These are phyloP conservation scores for Achlya hypogyna DNA, from an alignment of 352 stramenopile genomes.

Conservation along the genomic window DNA sequence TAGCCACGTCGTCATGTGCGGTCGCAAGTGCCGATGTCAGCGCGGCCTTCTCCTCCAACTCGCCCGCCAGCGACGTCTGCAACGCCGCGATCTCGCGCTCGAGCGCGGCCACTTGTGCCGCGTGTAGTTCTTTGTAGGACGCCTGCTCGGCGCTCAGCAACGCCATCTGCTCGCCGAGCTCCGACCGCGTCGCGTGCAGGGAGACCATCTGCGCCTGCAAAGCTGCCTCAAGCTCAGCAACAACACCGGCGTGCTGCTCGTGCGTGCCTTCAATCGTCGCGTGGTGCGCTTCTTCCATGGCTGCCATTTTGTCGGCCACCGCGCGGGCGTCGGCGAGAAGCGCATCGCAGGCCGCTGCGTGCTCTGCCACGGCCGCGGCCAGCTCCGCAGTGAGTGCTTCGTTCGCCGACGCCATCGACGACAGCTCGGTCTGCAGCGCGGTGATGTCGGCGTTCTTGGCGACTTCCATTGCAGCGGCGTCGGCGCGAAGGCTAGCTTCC, in stretches of 20 bases:
- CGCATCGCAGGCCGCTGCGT: neutral
- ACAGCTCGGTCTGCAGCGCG: neutral
- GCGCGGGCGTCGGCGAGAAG: neutral
- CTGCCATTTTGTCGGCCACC: neutral
- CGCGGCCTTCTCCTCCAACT: neutral
- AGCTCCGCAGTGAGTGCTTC: neutral
- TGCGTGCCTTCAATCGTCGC: neutral
- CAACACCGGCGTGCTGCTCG: neutral
- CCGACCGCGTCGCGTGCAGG: neutral
- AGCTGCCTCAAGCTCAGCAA: neutral
- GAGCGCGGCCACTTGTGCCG: neutral
- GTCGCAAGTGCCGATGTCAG: neutral
- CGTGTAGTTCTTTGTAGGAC: slow-evolving; percentile 2
- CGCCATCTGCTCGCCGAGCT: neutral
- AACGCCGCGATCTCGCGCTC: neutral
- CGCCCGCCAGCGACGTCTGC: neutral
- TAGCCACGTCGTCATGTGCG: neutral
- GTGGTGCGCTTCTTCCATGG: neutral
- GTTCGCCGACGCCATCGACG: neutral
- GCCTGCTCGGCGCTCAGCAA: neutral
- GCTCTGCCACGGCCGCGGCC: neutral
- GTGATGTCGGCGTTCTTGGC: neutral
- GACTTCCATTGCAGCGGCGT: neutral
- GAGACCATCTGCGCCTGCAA: neutral
- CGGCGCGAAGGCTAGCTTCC: neutral